Evolutionary conservation across 2,329 filamentous ascomycete species (phyloP), one percentile per base, ranked within the genome.

Genomic region (Colletotrichum horii): DNA sequence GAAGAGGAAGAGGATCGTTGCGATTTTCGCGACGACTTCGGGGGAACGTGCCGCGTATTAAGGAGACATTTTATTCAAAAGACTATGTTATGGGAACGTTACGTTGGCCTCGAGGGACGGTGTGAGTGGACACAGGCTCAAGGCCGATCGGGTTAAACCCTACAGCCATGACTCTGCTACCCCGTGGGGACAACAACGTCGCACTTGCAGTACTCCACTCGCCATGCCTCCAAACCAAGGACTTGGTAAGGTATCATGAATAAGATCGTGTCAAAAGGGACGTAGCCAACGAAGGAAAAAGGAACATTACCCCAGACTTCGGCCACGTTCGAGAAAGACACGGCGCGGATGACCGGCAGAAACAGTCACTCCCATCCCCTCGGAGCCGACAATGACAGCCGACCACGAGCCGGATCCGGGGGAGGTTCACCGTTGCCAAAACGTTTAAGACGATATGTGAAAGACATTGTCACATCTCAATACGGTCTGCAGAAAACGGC

Each of bases 161-260:
- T 64, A 67, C 73, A 52, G n/a, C n/a, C 43, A 75, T 67, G 73
- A 67, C 69, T 72, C 64, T 56, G 43, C 36, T 66, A 72, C 72
- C 69, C 69, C 69, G 15, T 75, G 69, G 55, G 72, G 62, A 75
- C 26, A 8, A 62, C 67, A 62, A 55, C 56, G 67, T 70, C 67
- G 56, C 56, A 70, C 36, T 52, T 62, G 26, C 6, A 34, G 38
- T 9, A 48, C 36, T 55, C 67, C 56, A 62, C 67, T 62, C 14
- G 15, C 8, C 19, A 28, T 48, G 12, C 48, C 43, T 36, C 52
- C 52, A 60, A 26, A 19, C 32, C 52, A 19, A 6, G 28, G 14
- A 16, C 24, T 30, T 60, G 19, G 52, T 30, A 68, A 68, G 11
- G 52, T 68, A 60, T 58, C 66, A 69, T 36, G 65, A 55, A 36